A percentile compares a stretch with the other conserved stretches of the same genome.
Conservation (phyloP, 768 basidiomycete species). For the Termitomyces sp. region DNA sequence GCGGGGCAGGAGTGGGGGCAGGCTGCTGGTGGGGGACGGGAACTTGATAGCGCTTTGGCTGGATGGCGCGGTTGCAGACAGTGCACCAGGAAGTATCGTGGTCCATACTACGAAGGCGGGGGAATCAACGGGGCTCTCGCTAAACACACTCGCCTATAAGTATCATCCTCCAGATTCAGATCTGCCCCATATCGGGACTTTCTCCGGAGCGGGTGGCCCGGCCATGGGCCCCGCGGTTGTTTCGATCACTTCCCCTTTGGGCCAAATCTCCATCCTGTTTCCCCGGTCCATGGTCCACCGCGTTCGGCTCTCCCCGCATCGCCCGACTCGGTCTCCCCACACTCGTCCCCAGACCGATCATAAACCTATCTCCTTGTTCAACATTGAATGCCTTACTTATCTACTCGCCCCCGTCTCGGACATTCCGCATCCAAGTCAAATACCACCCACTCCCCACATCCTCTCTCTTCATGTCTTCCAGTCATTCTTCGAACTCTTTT, state of each 20-base stretch:
- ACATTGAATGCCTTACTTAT: neutral
- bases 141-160: neutral
- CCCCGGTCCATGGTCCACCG: constrained; percentile 8
- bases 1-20: constrained; percentile 33
- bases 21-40: constrained; percentile 31
- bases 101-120: constrained; percentile 29
- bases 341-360: too few relatives aligned
- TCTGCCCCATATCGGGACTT: constrained; percentile 14
- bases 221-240: constrained; percentile 18
- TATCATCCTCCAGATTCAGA: constrained; percentile 21
- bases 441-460: too few relatives aligned
- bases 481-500: too few relatives aligned
- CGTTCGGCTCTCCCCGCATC: neutral
- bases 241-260: constrained; percentile 10
- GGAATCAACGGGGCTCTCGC: constrained; percentile 1
- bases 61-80: constrained; percentile 71
- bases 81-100: constrained; percentile 81
- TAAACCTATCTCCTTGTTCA: neutral
- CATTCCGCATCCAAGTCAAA: too few relatives aligned
- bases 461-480: too few relatives aligned
- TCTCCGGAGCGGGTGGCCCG: constrained; percentile 12
- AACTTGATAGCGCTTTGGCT: constrained; percentile 70
- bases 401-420: neutral
- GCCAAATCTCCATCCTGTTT: constrained; percentile 1
- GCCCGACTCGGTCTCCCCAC: neutral